phyloP scores from a whole-genome alignment of 176 grass and related monocot genomes.

The Zea luxurians region DNA sequence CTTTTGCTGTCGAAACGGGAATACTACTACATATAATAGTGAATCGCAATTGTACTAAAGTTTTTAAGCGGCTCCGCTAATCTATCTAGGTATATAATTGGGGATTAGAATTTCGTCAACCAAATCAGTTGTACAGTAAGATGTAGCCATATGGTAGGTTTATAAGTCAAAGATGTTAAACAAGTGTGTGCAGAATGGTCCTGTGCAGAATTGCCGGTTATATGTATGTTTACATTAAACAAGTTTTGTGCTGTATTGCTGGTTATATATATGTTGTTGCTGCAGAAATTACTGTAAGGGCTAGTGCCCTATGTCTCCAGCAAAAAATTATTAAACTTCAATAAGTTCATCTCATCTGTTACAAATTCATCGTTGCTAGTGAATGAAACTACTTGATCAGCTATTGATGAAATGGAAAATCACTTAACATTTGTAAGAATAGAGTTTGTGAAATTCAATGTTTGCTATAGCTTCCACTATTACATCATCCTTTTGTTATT shows the following conservation, averaged over 20 bases:
- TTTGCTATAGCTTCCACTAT: background rate
- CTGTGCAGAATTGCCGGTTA: too few species aligned
- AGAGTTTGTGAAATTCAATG: background rate
- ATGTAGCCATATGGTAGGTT: too few species aligned
- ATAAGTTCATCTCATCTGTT: background rate
- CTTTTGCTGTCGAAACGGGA: constrained; percentile 1
- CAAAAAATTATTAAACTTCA: background rate
- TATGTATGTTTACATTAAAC: too few species aligned
- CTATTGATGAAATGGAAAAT: background rate
- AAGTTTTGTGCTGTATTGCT: background rate
- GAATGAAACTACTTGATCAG: constrained; percentile 1
- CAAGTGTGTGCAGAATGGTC: too few species aligned
- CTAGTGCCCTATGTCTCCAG: too few species aligned
- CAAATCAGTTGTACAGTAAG: background rate
- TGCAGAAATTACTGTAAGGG: background rate
- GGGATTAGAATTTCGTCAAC: background rate
- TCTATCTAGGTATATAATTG: background rate
- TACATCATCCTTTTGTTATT: background rate
- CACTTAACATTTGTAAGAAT: background rate
- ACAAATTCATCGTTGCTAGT: constrained; percentile 10
- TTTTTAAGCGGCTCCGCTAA: background rate
- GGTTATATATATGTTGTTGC: background rate
- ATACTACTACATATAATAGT: background rate
- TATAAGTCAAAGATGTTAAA: too few species aligned
- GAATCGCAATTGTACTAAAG: background rate